Conservation (phyloP, 2,329 filamentous ascomycete genomes). For the Fusarium sp. region DNA sequence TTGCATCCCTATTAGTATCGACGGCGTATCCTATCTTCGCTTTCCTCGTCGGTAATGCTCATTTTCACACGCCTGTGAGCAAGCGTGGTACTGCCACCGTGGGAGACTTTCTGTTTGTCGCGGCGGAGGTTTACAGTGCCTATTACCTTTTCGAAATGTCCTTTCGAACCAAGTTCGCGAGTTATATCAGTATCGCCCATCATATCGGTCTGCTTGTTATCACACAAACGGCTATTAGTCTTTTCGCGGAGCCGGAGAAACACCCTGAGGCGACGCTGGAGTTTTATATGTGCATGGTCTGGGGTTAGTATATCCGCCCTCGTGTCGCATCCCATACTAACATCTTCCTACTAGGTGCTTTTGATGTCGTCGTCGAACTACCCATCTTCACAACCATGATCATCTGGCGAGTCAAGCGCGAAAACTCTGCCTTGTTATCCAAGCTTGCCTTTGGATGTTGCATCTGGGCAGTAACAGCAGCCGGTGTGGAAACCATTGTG, state of each 20-base stretch:
- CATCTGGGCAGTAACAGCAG: neutral
- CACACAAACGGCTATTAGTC: conserved; percentile 4
- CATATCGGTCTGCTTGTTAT: conserved; percentile 4
- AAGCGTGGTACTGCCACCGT: neutral
- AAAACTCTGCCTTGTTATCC: neutral
- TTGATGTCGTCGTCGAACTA: conserved; percentile 18
- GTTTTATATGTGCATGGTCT: conserved; percentile 31
- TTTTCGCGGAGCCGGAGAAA: conserved; percentile 6
- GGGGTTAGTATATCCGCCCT: neutral
- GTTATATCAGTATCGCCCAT: conserved; percentile 16
- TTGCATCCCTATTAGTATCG: neutral
- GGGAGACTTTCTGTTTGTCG: conserved; percentile 4
- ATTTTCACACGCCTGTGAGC: neutral
- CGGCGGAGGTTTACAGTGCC: conserved; percentile 8
- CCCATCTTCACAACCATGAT: conserved; percentile 19
- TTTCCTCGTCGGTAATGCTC: conserved; percentile 7
- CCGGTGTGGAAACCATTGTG: neutral
- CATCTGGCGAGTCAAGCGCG: conserved; percentile 6
- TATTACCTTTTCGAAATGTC: conserved; percentile 23
- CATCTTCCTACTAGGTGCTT: neutral
- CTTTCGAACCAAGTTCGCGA: conserved; percentile 22
- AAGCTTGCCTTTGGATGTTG: conserved; percentile 10
- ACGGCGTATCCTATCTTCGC: neutral
- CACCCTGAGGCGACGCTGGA: conserved; percentile 10
- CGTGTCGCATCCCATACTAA: neutral